Evolutionary conservation across 2,329 filamentous ascomycete genomes (phyloP).

Genomic region (Hymenoscyphus repandus): DNA sequence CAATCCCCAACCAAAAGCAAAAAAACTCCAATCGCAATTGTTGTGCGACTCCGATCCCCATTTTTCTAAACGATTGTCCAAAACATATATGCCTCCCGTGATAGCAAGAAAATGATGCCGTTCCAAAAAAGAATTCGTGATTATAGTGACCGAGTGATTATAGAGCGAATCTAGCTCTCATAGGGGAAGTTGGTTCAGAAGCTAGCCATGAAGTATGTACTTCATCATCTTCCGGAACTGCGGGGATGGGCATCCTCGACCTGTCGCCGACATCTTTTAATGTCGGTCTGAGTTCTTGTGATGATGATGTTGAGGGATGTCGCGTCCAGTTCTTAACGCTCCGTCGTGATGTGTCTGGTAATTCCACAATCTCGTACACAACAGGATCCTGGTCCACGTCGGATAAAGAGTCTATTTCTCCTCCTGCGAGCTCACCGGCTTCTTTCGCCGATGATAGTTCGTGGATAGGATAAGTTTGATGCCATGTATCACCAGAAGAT

Average conservation of each 20-base stretch:
- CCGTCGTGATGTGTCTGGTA: slow-evolving; percentile 7
- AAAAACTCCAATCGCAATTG: background rate
- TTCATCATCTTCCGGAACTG: slow-evolving; percentile 2
- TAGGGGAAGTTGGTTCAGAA: slow-evolving; percentile 3
- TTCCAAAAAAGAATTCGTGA: background rate
- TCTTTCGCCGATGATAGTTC: slow-evolving; percentile 5
- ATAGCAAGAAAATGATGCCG: background rate
- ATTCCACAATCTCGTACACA: slow-evolving; percentile 7
- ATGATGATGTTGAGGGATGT: background rate
- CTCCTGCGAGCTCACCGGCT: background rate
- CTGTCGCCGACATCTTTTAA: slow-evolving; percentile 1
- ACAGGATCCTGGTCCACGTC: slow-evolving; percentile 1
- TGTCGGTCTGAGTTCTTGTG: background rate
- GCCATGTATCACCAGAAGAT: background rate
- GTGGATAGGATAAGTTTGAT: slow-evolving; percentile 1
- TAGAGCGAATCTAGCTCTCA: slow-evolving; percentile 2
- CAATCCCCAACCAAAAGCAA: background rate
- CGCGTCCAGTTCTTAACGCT: slow-evolving; percentile 7
- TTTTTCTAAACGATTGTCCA: background rate
- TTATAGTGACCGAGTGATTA: background rate
- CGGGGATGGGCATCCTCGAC: background rate
- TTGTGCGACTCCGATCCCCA: background rate
- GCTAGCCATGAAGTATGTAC: slow-evolving; percentile 1
- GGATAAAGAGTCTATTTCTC: background rate
- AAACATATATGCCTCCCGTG: background rate